A percentile compares a stretch with the other conserved stretches of the same genome.
phyloP scores from a whole-genome alignment of 163 green algal species.

The Coccomyxa subellipsoidea region DNA sequence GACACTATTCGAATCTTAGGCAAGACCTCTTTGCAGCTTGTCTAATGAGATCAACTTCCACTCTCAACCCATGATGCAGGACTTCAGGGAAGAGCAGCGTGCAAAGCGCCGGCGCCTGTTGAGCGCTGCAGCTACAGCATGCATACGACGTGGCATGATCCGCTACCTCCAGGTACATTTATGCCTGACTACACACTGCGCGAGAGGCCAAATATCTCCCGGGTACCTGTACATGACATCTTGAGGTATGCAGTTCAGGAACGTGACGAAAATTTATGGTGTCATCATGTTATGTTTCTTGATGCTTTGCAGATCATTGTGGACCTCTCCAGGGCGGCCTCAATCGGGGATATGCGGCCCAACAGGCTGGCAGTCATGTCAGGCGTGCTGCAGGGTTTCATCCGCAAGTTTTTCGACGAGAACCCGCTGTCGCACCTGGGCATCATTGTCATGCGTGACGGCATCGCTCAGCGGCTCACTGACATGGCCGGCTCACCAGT shows the following conservation, averaged over 20 bases:
- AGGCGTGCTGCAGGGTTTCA: conserved; percentile 55
- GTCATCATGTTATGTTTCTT: too few relatives aligned
- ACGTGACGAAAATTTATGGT: too few relatives aligned
- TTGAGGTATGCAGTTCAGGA: background rate
- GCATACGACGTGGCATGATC: conserved; percentile 84
- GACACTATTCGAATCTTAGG: background rate
- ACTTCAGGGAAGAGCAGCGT: conserved; percentile 59
- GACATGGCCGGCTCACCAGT: conserved; percentile 77
- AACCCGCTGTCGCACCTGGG: conserved; percentile 91
- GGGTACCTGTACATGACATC: background rate
- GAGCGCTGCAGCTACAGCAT: conserved; percentile 45
- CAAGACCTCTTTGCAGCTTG: background rate
- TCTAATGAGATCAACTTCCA: too few relatives aligned
- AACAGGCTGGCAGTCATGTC: conserved; percentile 65
- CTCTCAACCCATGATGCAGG: conserved; percentile 33
- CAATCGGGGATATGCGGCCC: conserved; percentile 72
- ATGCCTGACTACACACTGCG: background rate
- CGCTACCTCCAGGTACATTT: conserved; percentile 68
- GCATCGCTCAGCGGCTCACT: conserved; percentile 75
- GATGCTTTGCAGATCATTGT: conserved; percentile 66
- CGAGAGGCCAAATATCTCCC: background rate
- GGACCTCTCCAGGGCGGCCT: conserved; percentile 74
- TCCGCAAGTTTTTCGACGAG: conserved; percentile 92
- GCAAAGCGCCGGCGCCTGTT: conserved; percentile 55
- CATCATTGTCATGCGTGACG: conserved; percentile 80